Evolutionary conservation across 2,329 filamentous ascomycete species (phyloP).

Genomic region (Coccinonectria pachysandricola): DNA sequence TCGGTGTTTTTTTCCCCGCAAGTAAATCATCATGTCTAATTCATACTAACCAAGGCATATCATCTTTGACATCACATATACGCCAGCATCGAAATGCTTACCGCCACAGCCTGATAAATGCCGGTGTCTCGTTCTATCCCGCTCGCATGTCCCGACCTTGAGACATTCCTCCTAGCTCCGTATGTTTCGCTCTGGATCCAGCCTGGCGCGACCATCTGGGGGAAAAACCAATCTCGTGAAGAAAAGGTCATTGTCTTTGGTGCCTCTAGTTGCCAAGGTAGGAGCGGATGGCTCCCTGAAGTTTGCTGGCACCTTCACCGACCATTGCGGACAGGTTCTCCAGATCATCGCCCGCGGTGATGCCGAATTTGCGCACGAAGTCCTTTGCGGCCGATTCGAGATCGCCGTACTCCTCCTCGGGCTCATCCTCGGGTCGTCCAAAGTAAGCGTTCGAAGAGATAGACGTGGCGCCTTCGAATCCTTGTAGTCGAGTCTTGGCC

Average conservation of each 20-base stretch:
- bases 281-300: conserved; percentile 65
- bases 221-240: too few relatives aligned
- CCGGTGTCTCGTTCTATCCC: too few relatives aligned
- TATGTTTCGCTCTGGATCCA: too few relatives aligned
- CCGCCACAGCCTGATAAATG: conserved; percentile 13
- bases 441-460: conserved; percentile 99
- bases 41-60: conserved; percentile 23
- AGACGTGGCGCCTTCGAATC: conserved; percentile 82
- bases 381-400: conserved; percentile 91
- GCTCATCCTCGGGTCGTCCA: conserved; percentile 78
- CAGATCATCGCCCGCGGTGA: conserved; percentile 90
- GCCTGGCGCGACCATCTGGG: too few relatives aligned
- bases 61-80: conserved; percentile 21
- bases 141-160: too few relatives aligned
- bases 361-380: conserved; percentile 88
- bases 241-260: too few relatives aligned
- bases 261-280: conserved; percentile 57
- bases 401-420: conserved; percentile 75
- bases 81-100: conserved; percentile 21
- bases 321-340: conserved; percentile 78
- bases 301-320: conserved; percentile 72
- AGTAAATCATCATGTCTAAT: conserved; percentile 23
- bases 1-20: conserved; percentile 2
- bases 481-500: conserved; percentile 77
- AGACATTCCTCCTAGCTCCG: too few relatives aligned